Evolutionary conservation across 768 basidiomycete genomes (phyloP).

Genomic region (Tremella fuciformis): DNA sequence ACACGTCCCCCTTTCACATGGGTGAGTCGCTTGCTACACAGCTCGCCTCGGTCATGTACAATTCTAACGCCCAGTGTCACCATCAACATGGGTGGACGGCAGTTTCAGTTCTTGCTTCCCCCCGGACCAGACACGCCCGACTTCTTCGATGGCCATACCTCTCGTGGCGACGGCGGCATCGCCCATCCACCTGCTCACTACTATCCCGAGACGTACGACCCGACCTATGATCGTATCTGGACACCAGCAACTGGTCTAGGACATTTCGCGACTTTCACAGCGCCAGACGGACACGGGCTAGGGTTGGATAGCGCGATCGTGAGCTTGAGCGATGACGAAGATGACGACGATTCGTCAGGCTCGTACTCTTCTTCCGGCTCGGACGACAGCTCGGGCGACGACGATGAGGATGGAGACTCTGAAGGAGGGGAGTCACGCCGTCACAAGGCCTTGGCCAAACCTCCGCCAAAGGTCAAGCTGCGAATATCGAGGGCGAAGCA

Average conservation of each 20-base stretch:
- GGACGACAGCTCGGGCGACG: background rate
- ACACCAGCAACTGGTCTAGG: background rate
- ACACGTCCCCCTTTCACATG: constrained; percentile 75
- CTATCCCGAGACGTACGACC: constrained; percentile 3
- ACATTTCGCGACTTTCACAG: background rate
- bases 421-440: background rate
- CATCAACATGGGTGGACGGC: constrained; percentile 3
- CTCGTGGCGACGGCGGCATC: too few relatives aligned
- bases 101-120: constrained; percentile 3
- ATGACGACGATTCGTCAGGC: background rate
- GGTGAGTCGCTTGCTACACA: constrained; percentile 61
- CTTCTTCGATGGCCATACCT: background rate
- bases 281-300: constrained; percentile 1
- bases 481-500: constrained; percentile 4
- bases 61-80: constrained; percentile 3
- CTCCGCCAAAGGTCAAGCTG: constrained; percentile 5
- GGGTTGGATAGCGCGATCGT: background rate
- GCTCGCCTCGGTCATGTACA: background rate
- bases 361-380: constrained; percentile 3
- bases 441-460: background rate
- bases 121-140: constrained; percentile 1
- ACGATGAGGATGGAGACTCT: background rate
- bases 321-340: too few relatives aligned
- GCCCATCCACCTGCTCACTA: constrained; percentile 1
- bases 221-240: background rate